A percentile compares a stretch with the other conserved stretches of the same genome.
Evolutionary conservation across 2,329 filamentous ascomycete genomes (phyloP).

Genomic region (Rhynchosporium agropyri): DNA sequence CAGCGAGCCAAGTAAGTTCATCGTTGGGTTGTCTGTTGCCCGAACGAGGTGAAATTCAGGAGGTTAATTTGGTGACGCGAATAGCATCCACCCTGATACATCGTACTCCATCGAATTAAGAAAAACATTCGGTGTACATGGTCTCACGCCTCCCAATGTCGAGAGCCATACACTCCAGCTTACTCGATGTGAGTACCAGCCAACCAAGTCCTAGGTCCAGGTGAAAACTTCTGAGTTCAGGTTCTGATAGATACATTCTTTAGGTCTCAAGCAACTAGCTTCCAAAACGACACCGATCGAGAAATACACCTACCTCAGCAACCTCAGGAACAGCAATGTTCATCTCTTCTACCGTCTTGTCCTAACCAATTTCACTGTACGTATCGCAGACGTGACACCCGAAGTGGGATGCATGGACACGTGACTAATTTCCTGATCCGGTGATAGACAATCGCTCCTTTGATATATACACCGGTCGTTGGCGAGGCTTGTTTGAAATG

Average conservation of each 20-base stretch:
- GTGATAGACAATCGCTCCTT: slow-evolving; percentile 49
- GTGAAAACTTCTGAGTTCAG: neutral
- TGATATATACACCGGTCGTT: slow-evolving; percentile 65
- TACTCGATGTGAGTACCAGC: slow-evolving; percentile 34
- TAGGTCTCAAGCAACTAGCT: slow-evolving; percentile 39
- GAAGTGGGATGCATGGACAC: slow-evolving; percentile 7
- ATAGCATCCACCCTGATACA: slow-evolving; percentile 34
- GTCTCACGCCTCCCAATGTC: slow-evolving; percentile 38
- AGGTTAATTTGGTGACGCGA: neutral
- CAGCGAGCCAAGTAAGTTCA: slow-evolving; percentile 18
- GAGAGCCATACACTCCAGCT: slow-evolving; percentile 38
- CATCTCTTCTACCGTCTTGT: slow-evolving; percentile 41
- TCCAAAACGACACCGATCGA: slow-evolving; percentile 39
- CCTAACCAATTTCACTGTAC: slow-evolving; percentile 37
- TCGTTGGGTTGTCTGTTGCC: neutral
- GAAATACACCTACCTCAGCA: slow-evolving; percentile 41
- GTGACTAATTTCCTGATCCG: slow-evolving; percentile 18
- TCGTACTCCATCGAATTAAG: slow-evolving; percentile 36
- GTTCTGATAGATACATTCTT: neutral
- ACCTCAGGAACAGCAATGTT: slow-evolving; percentile 38
- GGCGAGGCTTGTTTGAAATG: slow-evolving; percentile 74
- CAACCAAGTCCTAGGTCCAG: neutral
- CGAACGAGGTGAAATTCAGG: neutral
- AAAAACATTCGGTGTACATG: slow-evolving; percentile 35
- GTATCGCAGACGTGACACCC: slow-evolving; percentile 9